Percentiles rank a stretch among this genome's conserved stretches.
phyloP scores from a whole-genome alignment of 116 monocot genomes.

The Iris pallida region DNA sequence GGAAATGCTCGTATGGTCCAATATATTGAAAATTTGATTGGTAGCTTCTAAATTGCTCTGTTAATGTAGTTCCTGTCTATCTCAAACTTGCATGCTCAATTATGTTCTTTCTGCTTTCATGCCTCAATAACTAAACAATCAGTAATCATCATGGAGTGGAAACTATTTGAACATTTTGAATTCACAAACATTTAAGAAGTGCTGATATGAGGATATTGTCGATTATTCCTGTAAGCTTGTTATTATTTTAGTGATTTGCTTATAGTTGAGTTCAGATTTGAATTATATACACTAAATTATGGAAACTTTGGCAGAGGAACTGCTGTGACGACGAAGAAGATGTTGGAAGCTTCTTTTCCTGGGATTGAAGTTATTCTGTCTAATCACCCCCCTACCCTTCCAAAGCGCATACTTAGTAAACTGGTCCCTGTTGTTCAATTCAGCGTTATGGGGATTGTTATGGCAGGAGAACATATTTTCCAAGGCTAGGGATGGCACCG shows the following conservation, averaged over 20 bases:
- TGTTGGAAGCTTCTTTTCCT: conserved; percentile 90
- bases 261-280: too few relatives aligned
- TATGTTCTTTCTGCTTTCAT: too few relatives aligned
- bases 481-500: conserved; percentile 64
- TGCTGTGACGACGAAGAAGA: conserved; percentile 87
- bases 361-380: conserved; percentile 70
- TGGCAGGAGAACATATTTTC: conserved; percentile 89
- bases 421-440: conserved; percentile 65
- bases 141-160: too few relatives aligned
- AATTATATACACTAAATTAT: too few relatives aligned
- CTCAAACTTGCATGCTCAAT: too few relatives aligned
- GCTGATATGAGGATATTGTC: not conserved
- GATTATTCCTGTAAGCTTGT: not conserved
- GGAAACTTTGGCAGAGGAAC: conserved; percentile 49
- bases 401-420: conserved; percentile 84
- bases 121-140: too few relatives aligned
- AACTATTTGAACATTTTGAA: too few relatives aligned
- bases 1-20: too few relatives aligned
- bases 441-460: conserved; percentile 56
- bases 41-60: too few relatives aligned
- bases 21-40: too few relatives aligned
- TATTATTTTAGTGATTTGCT: not conserved
- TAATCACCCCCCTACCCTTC: conserved; percentile 85
- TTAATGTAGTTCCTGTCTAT: too few relatives aligned
- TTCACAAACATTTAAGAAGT: not conserved